Evolutionary conservation across 352 stramenopile species (phyloP), one percentile per base, ranked within the genome.

Genomic region (Phytophthora sojae): DNA sequence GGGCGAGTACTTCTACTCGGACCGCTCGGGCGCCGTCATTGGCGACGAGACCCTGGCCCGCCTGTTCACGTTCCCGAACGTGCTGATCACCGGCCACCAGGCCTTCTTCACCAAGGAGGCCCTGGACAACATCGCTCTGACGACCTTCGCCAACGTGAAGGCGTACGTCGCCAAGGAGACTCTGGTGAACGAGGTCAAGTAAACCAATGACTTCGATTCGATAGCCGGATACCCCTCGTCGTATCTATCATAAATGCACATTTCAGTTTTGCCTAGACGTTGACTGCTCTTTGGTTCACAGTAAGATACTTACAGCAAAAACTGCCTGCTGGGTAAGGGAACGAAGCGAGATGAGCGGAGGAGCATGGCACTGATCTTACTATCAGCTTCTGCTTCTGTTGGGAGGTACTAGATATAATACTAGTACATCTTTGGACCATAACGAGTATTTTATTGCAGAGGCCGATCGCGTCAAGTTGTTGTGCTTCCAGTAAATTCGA

Each of bases 31-130:
- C 14, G 73, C 67, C 6, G 59, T 92, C 55, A 91, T 94, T n/a
- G 67, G 69, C 0, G 85, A 94, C 30, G 86, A 92, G 47, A 82
- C 69, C 8, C 72, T 94, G 25, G 82, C 86, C 9, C 83, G 85
- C 17, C 47, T 94, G 47, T 90, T 92, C 61, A 94, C 84, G 52
- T 94, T 94, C 75, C 76, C 84, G 42, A 92, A 94, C 69, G 86
- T 94, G 45, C 64, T 94, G 29, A 88, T 94, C 69, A 94, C 86
- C 35, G 85, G 86, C 29, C 86, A 94, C 71, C 86, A 94, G 70
- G 86, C 84, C 50, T 94, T 89, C 80, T 92, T 94, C 73, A 94
- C 86, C 6, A 82, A 91, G 59, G 86, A 94, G 57, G 86, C 86
- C 7, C 69, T 92, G 17, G 64, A 80, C 53, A 91, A 82, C 67